A percentile compares a stretch with the other conserved stretches of the same genome.
phyloP scores from a whole-genome alignment of 805 yeast genomes.

The Yarrowia sp. region DNA sequence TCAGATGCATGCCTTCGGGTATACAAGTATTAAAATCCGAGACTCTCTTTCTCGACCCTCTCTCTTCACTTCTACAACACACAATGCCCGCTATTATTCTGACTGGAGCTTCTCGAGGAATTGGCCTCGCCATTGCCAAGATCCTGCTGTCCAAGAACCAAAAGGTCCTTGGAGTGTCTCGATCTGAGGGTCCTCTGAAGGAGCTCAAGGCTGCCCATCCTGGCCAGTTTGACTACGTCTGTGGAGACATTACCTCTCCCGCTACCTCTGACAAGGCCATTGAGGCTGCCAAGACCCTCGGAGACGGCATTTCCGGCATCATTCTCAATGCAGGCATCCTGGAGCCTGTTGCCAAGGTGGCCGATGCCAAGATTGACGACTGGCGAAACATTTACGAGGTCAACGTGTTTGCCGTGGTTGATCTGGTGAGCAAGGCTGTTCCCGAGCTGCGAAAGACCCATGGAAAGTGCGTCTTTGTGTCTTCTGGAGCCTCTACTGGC shows the following conservation, averaged over 20 bases:
- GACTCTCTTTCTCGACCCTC: background rate
- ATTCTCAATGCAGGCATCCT: conserved; percentile 74
- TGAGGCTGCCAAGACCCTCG: conserved; percentile 44
- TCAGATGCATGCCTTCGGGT: background rate
- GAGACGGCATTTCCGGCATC: conserved; percentile 53
- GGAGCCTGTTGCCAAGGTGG: conserved; percentile 64
- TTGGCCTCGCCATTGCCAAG: conserved; percentile 74
- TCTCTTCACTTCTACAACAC: background rate
- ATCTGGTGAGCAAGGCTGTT: conserved; percentile 51
- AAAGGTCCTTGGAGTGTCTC: conserved; percentile 67
- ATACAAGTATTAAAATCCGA: no score
- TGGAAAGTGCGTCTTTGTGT: conserved; percentile 74
- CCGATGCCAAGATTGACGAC: conserved; percentile 50
- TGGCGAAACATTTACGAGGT: conserved; percentile 71
- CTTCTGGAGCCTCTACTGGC: conserved; percentile 80
- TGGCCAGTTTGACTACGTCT: conserved; percentile 37
- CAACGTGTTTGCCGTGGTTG: conserved; percentile 74
- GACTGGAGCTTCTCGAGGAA: conserved; percentile 53
- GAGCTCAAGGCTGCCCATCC: conserved; percentile 44
- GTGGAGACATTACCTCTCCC: conserved; percentile 55
- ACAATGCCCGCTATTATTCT: conserved; percentile 36
- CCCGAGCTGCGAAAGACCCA: conserved; percentile 55
- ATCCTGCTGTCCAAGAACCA: conserved; percentile 45
- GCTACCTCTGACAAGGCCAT: conserved; percentile 43
- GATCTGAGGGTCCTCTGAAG: conserved; percentile 53